Base-by-base conservation (phyloP, 2,329 filamentous ascomycete species). In the Fusarium transvaalense region DNA sequence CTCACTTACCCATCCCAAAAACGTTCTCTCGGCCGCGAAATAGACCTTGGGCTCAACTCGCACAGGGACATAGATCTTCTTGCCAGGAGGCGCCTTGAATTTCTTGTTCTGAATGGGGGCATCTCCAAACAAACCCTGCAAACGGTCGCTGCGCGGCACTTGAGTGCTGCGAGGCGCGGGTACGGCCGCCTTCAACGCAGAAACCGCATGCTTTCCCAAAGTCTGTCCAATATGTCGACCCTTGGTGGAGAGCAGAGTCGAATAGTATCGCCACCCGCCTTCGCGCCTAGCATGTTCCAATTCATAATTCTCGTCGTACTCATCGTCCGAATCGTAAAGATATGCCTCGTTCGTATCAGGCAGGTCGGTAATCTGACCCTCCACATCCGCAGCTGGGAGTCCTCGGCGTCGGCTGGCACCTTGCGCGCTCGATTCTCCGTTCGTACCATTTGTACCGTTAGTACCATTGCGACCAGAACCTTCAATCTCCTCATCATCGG, bases 21-120 rank as follows among this genome's bases (percentile, higher is more conserved):
- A 99, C 1, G 96, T 99, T 69, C 96, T 89, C 80, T 99, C 96
- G 1, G 94, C 94, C 23, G 96, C 96, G 77, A 99, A 97, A 79
- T 94, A 97, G 51, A 99, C 96, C 82, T 99, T 99, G 34, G 96
- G 96, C 80, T 99, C 96, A 34, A 99, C 94, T 48, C 96, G 90
- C 56, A 98, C 91, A 15, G 95, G 95, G 25, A 99, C 96, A 75
- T 98, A 95, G 61, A 99, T 98, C 78, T 92, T 92, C 88, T 94
- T 95, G 55, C 92, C 92, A 78, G 88, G 90, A 14, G 92, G 92
- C 10, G 92, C 92, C 77, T 89, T 90, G 82, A 94, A 88, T 71
- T 81, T 84, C 78, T 84, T 87, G 31, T 78, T 83, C 67, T 86
- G 83, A 27, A 90, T 84, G 80, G 89, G 73, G 74, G 85, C 80